These are phyloP conservation scores for Zoysia japonica DNA, from an alignment of 176 grass and related monocot genomes.

Conservation along the genomic window DNA sequence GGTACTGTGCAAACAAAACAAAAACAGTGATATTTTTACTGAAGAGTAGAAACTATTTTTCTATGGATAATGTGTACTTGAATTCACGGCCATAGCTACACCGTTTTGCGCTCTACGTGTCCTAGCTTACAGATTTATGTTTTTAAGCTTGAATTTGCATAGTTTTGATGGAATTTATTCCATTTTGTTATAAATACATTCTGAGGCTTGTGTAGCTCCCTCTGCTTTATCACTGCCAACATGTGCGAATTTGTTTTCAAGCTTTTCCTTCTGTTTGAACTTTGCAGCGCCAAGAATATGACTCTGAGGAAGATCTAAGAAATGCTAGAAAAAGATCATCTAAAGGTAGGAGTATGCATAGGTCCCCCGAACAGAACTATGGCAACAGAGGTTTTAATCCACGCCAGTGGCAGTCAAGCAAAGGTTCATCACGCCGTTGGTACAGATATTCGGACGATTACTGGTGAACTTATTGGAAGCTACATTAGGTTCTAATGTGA, in stretches of 20 bases:
- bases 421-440: slow-evolving; percentile 43
- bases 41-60: background rate
- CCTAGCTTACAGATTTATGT: background rate
- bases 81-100: background rate
- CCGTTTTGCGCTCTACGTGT: background rate
- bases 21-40: background rate
- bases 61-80: background rate
- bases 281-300: slow-evolving; percentile 83
- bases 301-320: slow-evolving; percentile 77
- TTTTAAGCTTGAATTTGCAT: slow-evolving; percentile 24
- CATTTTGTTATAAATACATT: slow-evolving; percentile 13
- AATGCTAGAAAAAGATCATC: slow-evolving; percentile 40
- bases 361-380: slow-evolving; percentile 49
- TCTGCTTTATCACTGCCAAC: slow-evolving; percentile 6
- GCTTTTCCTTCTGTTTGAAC: slow-evolving; percentile 26
- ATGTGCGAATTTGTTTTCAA: slow-evolving; percentile 21
- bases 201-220: slow-evolving; percentile 25
- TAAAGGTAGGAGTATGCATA: slow-evolving; percentile 43
- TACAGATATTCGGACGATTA: slow-evolving; percentile 48
- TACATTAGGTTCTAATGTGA: background rate
- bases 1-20: background rate
- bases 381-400: slow-evolving; percentile 46
- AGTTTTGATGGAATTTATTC: background rate
- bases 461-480: slow-evolving; percentile 46
- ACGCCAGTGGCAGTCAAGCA: slow-evolving; percentile 54